Evolutionary conservation across 768 basidiomycete species (phyloP).

Genomic region (Suillus decipiens): DNA sequence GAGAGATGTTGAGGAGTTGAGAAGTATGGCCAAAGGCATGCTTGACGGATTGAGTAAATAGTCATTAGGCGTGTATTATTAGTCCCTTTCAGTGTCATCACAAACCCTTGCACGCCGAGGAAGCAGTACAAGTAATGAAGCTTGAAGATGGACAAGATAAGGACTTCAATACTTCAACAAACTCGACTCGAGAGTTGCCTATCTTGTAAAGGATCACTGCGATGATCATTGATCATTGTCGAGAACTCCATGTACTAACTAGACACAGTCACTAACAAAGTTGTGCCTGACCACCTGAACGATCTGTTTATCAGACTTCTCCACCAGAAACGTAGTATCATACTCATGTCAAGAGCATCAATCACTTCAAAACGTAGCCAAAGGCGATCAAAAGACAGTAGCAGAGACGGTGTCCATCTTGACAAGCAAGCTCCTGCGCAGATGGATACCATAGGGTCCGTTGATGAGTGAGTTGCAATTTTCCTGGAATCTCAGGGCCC

Average conservation of each 20-base stretch:
- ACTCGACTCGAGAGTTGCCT: too few species aligned
- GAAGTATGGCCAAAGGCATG: not conserved
- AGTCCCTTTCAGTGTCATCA: not conserved
- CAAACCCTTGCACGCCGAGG: not conserved
- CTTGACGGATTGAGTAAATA: not conserved
- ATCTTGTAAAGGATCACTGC: too few species aligned
- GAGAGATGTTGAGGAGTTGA: not conserved
- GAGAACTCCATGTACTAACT: not conserved
- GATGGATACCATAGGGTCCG: too few species aligned
- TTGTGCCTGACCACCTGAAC: not conserved
- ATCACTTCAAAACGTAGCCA: too few species aligned
- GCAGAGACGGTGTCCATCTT: too few species aligned
- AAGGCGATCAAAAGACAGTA: too few species aligned
- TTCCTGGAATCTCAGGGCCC: too few species aligned
- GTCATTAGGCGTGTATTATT: not conserved
- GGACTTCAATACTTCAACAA: too few species aligned
- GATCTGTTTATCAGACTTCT: not conserved
- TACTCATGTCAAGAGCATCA: too few species aligned
- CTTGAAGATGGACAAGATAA: not conserved
- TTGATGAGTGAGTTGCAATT: too few species aligned
- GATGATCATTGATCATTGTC: too few species aligned
- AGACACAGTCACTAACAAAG: not conserved
- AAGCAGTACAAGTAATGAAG: not conserved
- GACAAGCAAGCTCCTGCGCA: too few species aligned
- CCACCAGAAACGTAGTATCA: not conserved